A percentile compares a stretch with the other conserved stretches of the same genome.
Conservation (phyloP, 2,329 filamentous ascomycete species). For the Tetracladium maxilliforme region DNA sequence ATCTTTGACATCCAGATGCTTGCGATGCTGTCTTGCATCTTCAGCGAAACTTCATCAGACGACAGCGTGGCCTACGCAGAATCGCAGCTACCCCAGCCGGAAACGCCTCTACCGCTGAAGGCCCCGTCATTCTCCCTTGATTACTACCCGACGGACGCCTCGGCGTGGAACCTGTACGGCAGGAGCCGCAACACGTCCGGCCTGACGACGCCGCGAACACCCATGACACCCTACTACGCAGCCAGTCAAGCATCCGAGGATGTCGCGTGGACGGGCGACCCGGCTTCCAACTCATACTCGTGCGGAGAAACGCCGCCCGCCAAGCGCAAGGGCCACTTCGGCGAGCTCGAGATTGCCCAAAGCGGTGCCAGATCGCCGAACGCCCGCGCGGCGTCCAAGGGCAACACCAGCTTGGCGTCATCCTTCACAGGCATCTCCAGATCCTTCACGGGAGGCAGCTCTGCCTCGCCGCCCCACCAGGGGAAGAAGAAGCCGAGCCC, state of each 20-base stretch:
- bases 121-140: slow-evolving; percentile 52
- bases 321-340: slow-evolving; percentile 2
- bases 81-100: slow-evolving; percentile 37
- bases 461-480: slow-evolving; percentile 30
- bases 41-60: slow-evolving; percentile 41
- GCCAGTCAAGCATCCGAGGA: slow-evolving; percentile 48
- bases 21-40: slow-evolving; percentile 57
- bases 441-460: slow-evolving; percentile 13
- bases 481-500: slow-evolving; percentile 41
- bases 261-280: slow-evolving; percentile 33
- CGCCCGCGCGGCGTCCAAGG: slow-evolving; percentile 3
- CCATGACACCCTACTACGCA: slow-evolving; percentile 12
- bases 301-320: slow-evolving; percentile 44
- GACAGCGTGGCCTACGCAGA: slow-evolving; percentile 42
- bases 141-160: slow-evolving; percentile 46
- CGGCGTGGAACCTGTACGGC: slow-evolving; percentile 34
- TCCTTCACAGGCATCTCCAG: slow-evolving; percentile 38
- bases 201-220: slow-evolving; percentile 39
- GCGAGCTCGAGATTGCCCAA: slow-evolving; percentile 4
- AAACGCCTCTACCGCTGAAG: slow-evolving; percentile 50
- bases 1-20: slow-evolving; percentile 54
- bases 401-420: slow-evolving; percentile 4
- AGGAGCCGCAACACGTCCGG: slow-evolving; percentile 38
- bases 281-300: slow-evolving; percentile 41
- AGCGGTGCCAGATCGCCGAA: slow-evolving; percentile 2